Base-by-base conservation (phyloP, 1,284 basidiomycete species). In the Phellinidium pouzarii region DNA sequence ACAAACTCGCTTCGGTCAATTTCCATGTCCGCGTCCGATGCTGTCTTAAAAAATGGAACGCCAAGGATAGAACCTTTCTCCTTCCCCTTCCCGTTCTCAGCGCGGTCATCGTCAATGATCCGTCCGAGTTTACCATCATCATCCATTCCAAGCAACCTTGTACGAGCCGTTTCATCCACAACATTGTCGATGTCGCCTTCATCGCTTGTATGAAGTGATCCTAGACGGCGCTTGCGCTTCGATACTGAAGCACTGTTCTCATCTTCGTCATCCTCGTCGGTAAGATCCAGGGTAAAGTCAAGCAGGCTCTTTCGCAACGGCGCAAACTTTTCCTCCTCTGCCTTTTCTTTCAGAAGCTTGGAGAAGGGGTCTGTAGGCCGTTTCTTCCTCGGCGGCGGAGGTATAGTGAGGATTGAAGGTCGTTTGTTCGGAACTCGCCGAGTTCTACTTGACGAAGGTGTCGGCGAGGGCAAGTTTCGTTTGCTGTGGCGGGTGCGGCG, bases 291-390 rank as follows among this genome's bases (percentile, higher is more conserved):
- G 29, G 44, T 49, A 4, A 54, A 36, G 27, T 41, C 53, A 4
- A 55, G 46, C 31, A 48, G 52, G 50, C 20, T 42, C 34, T 45
- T 25, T 25, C 38, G 44, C 22, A 58, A 29, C 20, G 49, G 45
- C 17, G 51, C 64, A 47, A 41, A 57, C 59, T 45, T 64, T 20
- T 62, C 64, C 9, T 54, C 62, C 19, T 53, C 60, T 22, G 53
- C 49, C 58, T 67, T 67, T 55, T 67, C 63, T n/a, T 61, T 61
- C 17, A 68, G 50, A 4, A 69, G 60, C 23, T 67, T 69, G 40
- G 72, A 73, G 26, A 87, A 67, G 4, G 84, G 83, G 57, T 81
- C 74, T 23, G 41, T 43, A 4, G 61, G 20, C 56, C 11, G 14
- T 34, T 67, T 74, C 59, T 67, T 65, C 17, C 44, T 52, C 12